These are phyloP conservation scores for Chaetomiaceae sp. DNA, from an alignment of 2,329 filamentous ascomycete genomes.

Conservation along the genomic window DNA sequence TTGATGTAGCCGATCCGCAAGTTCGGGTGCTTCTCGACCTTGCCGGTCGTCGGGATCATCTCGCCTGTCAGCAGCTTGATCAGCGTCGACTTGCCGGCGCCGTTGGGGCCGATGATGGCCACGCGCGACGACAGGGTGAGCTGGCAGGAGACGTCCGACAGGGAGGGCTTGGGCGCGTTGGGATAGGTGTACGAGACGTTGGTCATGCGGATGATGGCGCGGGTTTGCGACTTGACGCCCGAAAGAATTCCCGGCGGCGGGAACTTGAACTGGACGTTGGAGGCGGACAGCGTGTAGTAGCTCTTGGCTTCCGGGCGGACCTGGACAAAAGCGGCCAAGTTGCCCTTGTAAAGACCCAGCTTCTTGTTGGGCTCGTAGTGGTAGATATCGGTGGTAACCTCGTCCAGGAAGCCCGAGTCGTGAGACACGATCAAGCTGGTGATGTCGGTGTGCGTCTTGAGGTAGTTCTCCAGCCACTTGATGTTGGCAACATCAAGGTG, in stretches of 20 bases:
- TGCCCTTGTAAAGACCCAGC: slow-evolving; percentile 77
- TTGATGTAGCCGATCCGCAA: slow-evolving; percentile 99
- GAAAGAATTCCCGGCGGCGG: slow-evolving; percentile 88
- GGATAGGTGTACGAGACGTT: slow-evolving; percentile 92
- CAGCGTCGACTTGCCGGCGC: slow-evolving; percentile 95
- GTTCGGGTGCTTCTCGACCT: slow-evolving; percentile 97
- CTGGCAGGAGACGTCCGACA: slow-evolving; percentile 79
- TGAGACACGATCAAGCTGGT: slow-evolving; percentile 97
- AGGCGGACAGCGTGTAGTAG: slow-evolving; percentile 92
- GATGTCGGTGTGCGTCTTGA: slow-evolving; percentile 92
- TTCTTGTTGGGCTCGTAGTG: slow-evolving; percentile 97
- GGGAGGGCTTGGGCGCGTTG: slow-evolving; percentile 78
- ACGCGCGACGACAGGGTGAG: slow-evolving; percentile 85
- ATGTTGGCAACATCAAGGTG: slow-evolving; percentile 96
- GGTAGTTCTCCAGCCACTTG: slow-evolving; percentile 90
- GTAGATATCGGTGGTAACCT: slow-evolving; percentile 97
- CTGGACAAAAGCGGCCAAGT: slow-evolving; percentile 77
- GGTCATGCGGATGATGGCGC: slow-evolving; percentile 91
- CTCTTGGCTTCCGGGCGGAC: slow-evolving; percentile 90
- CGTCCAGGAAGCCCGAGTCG: slow-evolving; percentile 95
- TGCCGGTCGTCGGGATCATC: slow-evolving; percentile 72
- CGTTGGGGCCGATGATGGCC: slow-evolving; percentile 94
- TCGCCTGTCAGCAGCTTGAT: slow-evolving; percentile 97
- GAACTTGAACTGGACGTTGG: slow-evolving; percentile 94
- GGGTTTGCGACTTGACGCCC: slow-evolving; percentile 91